These are phyloP conservation scores for Colletotrichum theobromicola DNA, from an alignment of 2,329 filamentous ascomycete species.

Conservation along the genomic window DNA sequence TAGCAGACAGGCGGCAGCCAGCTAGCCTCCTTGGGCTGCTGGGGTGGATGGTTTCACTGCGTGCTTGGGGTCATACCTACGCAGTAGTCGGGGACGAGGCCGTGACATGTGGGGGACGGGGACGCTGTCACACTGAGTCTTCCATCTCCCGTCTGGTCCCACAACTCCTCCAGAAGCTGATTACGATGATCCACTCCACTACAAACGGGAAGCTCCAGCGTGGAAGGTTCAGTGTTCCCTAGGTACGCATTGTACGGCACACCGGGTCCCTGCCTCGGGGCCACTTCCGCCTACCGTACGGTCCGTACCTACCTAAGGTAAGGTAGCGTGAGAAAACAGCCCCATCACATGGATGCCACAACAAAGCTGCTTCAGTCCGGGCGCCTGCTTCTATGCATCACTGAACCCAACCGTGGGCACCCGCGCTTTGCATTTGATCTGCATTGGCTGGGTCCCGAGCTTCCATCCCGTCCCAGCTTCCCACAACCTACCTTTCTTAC, in stretches of 20 bases:
- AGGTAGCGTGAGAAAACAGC: constrained; percentile 9
- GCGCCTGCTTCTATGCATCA: background rate
- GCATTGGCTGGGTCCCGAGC: background rate
- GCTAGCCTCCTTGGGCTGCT: background rate
- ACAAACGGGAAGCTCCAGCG: background rate
- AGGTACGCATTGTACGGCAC: background rate
- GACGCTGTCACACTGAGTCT: background rate
- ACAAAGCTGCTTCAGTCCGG: background rate
- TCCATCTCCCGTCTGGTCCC: too few species aligned
- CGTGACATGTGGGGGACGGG: background rate
- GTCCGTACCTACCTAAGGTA: background rate
- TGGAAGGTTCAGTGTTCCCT: too few species aligned
- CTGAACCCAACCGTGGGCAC: background rate
- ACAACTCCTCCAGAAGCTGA: background rate
- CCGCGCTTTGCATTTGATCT: background rate
- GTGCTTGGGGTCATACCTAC: background rate
- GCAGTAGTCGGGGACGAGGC: background rate
- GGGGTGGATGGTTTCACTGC: background rate
- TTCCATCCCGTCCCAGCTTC: background rate
- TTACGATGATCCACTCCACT: background rate
- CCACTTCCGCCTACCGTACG: background rate
- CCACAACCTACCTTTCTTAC: background rate
- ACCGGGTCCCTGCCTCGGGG: background rate
- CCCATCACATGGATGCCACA: background rate
- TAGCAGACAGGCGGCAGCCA: background rate